A percentile compares a stretch with the other conserved stretches of the same genome.
Evolutionary conservation across 163 green algal genomes (phyloP).

Genomic region (Scenedesmus sp.): DNA sequence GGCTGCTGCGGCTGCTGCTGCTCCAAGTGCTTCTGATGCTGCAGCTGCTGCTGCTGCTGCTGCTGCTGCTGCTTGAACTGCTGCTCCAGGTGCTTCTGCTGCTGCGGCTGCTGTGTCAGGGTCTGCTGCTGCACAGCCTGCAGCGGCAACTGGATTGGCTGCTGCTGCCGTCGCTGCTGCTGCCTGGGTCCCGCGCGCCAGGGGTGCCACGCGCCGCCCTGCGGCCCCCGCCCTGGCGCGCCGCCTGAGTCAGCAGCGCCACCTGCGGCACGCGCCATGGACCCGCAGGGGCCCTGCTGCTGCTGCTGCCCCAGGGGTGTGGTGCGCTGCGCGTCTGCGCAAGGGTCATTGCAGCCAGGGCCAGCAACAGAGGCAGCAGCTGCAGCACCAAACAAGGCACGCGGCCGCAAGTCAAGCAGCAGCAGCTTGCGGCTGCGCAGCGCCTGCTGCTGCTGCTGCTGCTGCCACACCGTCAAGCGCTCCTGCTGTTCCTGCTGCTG

Average conservation of each 20-base stretch:
- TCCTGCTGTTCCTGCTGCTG: constrained; percentile 15
- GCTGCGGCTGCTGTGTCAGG: background rate
- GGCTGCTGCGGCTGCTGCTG: background rate
- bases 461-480: background rate
- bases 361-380: background rate
- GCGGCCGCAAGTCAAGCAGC: background rate
- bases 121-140: background rate
- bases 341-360: background rate
- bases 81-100: background rate
- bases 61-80: background rate
- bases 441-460: background rate
- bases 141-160: background rate
- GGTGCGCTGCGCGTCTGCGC: background rate
- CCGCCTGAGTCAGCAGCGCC: background rate
- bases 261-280: background rate
- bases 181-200: background rate
- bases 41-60: background rate
- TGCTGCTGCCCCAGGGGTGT: background rate
- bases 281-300: background rate
- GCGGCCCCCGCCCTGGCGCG: background rate
- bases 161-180: background rate
- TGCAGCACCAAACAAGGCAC: background rate
- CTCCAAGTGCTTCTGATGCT: background rate
- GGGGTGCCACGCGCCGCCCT: background rate
- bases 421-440: background rate